Evolutionary conservation across 768 basidiomycete species (phyloP).

Genomic region (Coprinopsis sp.): DNA sequence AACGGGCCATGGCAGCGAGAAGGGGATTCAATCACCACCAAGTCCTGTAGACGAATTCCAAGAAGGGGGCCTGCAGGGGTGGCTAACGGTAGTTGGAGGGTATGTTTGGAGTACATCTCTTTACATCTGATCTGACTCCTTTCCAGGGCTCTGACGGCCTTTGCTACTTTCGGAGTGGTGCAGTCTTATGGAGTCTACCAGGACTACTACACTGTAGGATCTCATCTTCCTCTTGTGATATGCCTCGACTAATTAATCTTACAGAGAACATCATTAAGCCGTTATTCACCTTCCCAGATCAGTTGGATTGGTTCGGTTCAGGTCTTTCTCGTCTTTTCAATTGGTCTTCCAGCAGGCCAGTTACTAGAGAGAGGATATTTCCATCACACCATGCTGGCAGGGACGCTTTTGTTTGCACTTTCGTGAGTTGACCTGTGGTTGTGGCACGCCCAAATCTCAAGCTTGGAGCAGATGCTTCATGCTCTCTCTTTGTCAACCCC

Average conservation of each 20-base stretch:
- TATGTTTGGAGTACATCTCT: slow-evolving; percentile 19
- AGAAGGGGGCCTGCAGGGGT: slow-evolving; percentile 42
- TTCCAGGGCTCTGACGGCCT: slow-evolving; percentile 36
- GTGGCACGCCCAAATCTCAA: not conserved
- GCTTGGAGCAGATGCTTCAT: slow-evolving; percentile 37
- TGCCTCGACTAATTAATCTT: not conserved
- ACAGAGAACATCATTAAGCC: slow-evolving; percentile 32
- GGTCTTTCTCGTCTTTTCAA: slow-evolving; percentile 43
- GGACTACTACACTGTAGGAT: slow-evolving; percentile 44
- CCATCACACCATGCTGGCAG: slow-evolving; percentile 35
- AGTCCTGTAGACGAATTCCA: slow-evolving; percentile 25
- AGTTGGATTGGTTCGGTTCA: slow-evolving; percentile 51
- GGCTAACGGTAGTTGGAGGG: slow-evolving; percentile 46
- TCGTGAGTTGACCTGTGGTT: slow-evolving; percentile 26
- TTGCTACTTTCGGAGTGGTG: slow-evolving; percentile 46
- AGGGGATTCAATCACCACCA: not conserved
- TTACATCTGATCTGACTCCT: not conserved
- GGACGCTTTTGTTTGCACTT: slow-evolving; percentile 36
- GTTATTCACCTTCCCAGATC: slow-evolving; percentile 38
- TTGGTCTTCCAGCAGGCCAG: slow-evolving; percentile 40
- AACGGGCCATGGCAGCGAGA: not conserved
- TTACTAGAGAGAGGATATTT: slow-evolving; percentile 50
- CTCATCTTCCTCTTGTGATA: not conserved
- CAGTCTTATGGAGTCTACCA: slow-evolving; percentile 51
- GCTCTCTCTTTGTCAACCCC: slow-evolving; percentile 43